Conservation (phyloP, 2,329 filamentous ascomycete genomes). For the Arthrobotrys entomopaga region DNA sequence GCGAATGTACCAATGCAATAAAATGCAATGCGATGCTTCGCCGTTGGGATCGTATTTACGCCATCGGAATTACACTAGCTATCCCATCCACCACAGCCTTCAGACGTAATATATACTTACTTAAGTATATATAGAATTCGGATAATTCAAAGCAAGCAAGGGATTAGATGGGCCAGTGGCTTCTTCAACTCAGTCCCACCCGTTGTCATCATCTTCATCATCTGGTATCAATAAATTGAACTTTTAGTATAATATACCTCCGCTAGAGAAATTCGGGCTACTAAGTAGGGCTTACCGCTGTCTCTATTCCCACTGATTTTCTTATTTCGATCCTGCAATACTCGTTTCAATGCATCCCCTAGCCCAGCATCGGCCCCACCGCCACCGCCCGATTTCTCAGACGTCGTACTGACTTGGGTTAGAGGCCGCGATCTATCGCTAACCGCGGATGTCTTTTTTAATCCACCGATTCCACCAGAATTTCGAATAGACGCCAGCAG, state of each 20-base stretch:
- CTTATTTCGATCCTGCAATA: conserved; percentile 57
- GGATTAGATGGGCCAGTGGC: background rate
- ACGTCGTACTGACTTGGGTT: conserved; percentile 66
- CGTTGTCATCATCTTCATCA: conserved; percentile 55
- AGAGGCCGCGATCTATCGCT: conserved; percentile 74
- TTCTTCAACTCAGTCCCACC: conserved; percentile 21
- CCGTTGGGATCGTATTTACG: too few species aligned
- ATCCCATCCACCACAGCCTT: too few species aligned
- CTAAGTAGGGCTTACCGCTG: conserved; percentile 51
- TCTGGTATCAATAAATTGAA: conserved; percentile 28
- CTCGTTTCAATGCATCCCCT: conserved; percentile 56
- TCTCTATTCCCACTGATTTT: conserved; percentile 52
- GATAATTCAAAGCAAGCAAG: too few species aligned
- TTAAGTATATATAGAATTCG: too few species aligned
- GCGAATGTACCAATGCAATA: too few species aligned
- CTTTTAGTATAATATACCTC: background rate
- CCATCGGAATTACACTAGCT: too few species aligned
- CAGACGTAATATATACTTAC: too few species aligned
- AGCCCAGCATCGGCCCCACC: conserved; percentile 34
- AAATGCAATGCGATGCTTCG: too few species aligned
- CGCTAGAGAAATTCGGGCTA: too few species aligned
- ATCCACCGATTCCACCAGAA: conserved; percentile 72
- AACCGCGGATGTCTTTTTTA: conserved; percentile 79
- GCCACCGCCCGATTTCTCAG: conserved; percentile 62
- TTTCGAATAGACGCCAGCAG: conserved; percentile 78